phyloP scores from a whole-genome alignment of 2,329 filamentous ascomycete species.

The Pestalotiopsis sp. region DNA sequence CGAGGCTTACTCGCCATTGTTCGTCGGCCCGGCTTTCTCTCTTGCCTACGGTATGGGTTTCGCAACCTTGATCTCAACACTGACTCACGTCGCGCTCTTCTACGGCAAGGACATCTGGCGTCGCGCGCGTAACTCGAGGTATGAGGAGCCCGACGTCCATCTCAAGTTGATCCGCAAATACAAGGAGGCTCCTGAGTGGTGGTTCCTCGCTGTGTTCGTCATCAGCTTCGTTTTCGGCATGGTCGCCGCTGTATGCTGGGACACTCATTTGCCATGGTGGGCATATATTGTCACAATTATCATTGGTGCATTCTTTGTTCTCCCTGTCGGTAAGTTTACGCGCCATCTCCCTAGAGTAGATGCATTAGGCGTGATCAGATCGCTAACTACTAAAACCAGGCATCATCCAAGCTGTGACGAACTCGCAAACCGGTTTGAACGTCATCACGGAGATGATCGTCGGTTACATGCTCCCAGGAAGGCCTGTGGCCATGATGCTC shows the following conservation, averaged over 20 bases:
- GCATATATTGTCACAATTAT: conserved; percentile 12
- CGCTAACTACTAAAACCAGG: neutral
- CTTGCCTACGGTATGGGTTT: conserved; percentile 61
- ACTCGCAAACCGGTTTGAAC: conserved; percentile 38
- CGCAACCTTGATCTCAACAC: conserved; percentile 54
- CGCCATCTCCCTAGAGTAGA: neutral
- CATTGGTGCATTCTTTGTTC: conserved; percentile 11
- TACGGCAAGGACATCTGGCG: conserved; percentile 53
- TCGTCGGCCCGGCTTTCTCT: conserved; percentile 57
- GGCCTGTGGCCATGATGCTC: conserved; percentile 75
- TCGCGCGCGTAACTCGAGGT: conserved; percentile 32
- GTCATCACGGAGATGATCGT: conserved; percentile 73
- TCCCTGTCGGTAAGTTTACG: conserved; percentile 7
- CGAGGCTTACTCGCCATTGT: conserved; percentile 48
- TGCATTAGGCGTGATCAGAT: neutral
- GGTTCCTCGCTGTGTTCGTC: conserved; percentile 51
- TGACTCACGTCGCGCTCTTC: conserved; percentile 55
- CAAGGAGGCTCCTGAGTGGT: conserved; percentile 57
- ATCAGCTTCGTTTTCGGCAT: conserved; percentile 51
- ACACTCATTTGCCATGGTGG: conserved; percentile 41
- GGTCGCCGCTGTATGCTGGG: conserved; percentile 36
- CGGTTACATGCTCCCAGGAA: conserved; percentile 73
- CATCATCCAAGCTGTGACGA: conserved; percentile 10
- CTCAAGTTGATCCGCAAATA: conserved; percentile 59
- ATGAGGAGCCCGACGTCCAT: conserved; percentile 53